Base-by-base conservation (phyloP, 768 basidiomycete genomes). In the Mycena kentingensis region DNA sequence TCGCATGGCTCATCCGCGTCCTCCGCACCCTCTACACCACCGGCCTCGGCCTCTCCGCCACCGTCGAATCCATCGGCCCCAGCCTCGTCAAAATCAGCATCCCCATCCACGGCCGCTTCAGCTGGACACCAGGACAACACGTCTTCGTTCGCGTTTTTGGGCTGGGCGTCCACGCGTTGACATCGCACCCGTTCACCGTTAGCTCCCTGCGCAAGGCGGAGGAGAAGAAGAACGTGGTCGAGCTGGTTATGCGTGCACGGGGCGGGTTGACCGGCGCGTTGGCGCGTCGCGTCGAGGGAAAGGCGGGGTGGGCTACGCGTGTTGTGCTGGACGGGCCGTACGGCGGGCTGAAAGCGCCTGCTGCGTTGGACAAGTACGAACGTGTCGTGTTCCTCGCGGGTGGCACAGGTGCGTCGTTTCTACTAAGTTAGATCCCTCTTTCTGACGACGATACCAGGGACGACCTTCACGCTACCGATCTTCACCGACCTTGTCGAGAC, bases 161-260 rank as follows among this genome's bases (percentile, higher is more conserved):
- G n/a, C 46, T 57, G 16, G 61, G 59, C 10, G 53, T 60, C 3
- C 59, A 65, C 35, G 52, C 67, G 2, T 53, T 66, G 46, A 63
- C 65, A 24, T 65, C 68, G 21, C 71, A 71, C 52, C 71, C 71
- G 3, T 70, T 70, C 58, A 70, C 70, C 27, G 63, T 70, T 38
- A 60, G 65, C 25, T 66, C 65, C 19, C 49, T 68, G 28, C 57
- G 56, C 6, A 43, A 18, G 5, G 24, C 46, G 5, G 46, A 52
- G 3, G 53, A 44, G 21, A 27, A 61, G 18, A 48, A 61, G 44
- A 46, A 51, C 11, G 49, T 49, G 24, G 37, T 61, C 16, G 57
- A 63, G 51, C 50, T 69, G 24, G 60, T 63, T 29, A 42, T 66
- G 19, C 60, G 65, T 25, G 64, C 64, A n/a, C 64, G 63, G 28